Base-by-base conservation (phyloP, 2,329 filamentous ascomycete genomes). In the Ciborinia camelliae region DNA sequence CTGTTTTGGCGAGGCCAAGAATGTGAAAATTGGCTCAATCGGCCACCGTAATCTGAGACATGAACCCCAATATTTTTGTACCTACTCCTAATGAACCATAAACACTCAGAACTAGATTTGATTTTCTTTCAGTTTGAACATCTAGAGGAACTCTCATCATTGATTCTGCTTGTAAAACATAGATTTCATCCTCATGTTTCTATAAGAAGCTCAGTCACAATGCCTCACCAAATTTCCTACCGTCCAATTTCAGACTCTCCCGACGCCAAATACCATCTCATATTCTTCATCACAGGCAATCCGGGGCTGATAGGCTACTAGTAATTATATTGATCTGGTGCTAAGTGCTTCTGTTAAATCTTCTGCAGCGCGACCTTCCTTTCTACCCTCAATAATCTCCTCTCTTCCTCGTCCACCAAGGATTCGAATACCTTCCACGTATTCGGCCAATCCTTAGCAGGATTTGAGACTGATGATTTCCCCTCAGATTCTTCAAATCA, bases 301-400 rank as follows among this genome's bases (percentile, higher is more conserved):
- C 90, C 90, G 6, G 90, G 90, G 6, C 80, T 92, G 23, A 83
- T 92, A 59, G 84, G 82, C 64, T 94, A 90, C 80, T 94, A 94
- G 76, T 78, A 77, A 28, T 6, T 26, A 0, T 4, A 0, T 15
- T 14, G 6, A 14, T 28, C 32, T 7, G 20, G 23, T 15, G 26
- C 5, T 28, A 20, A n/a, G 12, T 51, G 0, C 15, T 15, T 12
- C 9, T 18, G 4, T 37, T 61, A n/a, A 55, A 28, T 15, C 23
- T n/a, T n/a, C 4, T 14, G 4, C 30, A 63, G 61, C 35, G 37
- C 52, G 65, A 81, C 84, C 45, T 94, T 92, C 75, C 79, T 92
- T 14, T 78, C 78, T 0, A 79, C 81, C 18, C 77, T 92, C 2
- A 80, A 85, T 53, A 74, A 76, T 0, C 76, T 85, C 15, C 77